Evolutionary conservation across 1,139 yeast genomes (phyloP), one percentile per base, ranked within the genome.

Genomic region (Geotrichum bryndzae): DNA sequence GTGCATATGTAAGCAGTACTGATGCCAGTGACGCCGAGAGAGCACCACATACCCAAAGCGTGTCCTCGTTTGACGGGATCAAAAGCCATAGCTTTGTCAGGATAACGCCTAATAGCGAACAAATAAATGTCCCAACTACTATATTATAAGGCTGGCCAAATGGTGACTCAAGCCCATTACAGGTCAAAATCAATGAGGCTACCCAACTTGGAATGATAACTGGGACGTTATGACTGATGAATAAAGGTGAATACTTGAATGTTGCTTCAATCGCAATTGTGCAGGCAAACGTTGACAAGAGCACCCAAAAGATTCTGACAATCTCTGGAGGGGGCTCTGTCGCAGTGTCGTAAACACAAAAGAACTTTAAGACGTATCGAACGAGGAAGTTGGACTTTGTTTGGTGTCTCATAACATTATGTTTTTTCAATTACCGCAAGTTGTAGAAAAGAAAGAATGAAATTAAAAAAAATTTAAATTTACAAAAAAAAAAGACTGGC

Each of bases 131-230:
- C 2, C 90, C 90, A 57, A 81, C 58, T 4, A 85, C 63, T 0
- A 86, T 75, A 69, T 82, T 84, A 60, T 90, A 73, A 0, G 91
- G 91, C 73, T 86, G 91, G 0, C 89, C 85, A 57, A 86, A 74
- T 0, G 91, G 90, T 0, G 82, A 82, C 52, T 72, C 79, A 13
- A 77, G 75, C 0, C 84, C 82, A 69, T 86, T 86, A 73, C 82
- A 86, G 56, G 85, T 77, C 29, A 86, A 74, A 50, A 86, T 82
- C 1, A 89, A 87, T 1, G 86, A 76, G 0, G 91, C 91, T 13
- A 88, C 89, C 71, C 73, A 69, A 66, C 83, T 78, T 1, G 90
- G 90, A 46, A 86, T 77, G 6, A 86, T 75, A n/a, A 77, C 71
- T 0, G 88, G 87, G 0, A 84, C 82, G 62, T 77, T 79, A 66